A percentile compares a stretch with the other conserved stretches of the same genome.
Evolutionary conservation across 768 basidiomycete species (phyloP).

Genomic region (Boletus sp.): DNA sequence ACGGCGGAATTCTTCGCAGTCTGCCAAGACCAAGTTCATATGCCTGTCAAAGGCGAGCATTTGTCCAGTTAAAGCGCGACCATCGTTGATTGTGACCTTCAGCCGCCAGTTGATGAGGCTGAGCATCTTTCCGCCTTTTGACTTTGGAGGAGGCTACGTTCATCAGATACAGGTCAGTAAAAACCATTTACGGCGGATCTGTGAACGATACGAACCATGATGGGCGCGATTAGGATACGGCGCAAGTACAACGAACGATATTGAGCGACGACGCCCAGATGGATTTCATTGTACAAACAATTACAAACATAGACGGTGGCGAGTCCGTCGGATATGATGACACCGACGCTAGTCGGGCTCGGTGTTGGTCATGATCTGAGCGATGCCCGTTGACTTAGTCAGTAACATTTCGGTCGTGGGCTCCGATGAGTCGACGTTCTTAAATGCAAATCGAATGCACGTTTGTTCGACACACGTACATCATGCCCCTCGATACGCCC

Average conservation of each 20-base stretch:
- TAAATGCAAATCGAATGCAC: not conserved
- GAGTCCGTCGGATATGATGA: not conserved
- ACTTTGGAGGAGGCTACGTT: constrained; percentile 88
- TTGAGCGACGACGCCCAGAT: constrained; percentile 22
- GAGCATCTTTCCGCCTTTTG: constrained; percentile 98
- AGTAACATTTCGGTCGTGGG: not conserved
- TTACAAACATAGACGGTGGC: constrained; percentile 28
- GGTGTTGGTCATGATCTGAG: not conserved
- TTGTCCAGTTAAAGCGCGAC: constrained; percentile 92
- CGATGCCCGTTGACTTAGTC: not conserved
- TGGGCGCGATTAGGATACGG: constrained; percentile 41
- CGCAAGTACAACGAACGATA: constrained; percentile 18
- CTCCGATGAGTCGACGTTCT: not conserved
- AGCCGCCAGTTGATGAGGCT: constrained; percentile 96
- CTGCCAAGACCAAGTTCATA: constrained; percentile 98
- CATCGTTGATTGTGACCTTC: constrained; percentile 96
- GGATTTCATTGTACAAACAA: constrained; percentile 30
- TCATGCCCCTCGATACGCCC: constrained; percentile 33
- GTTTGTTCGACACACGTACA: not conserved
- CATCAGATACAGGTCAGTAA: constrained; percentile 9
- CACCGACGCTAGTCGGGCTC: not conserved
- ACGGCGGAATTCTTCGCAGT: constrained; percentile 96
- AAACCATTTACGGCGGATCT: constrained; percentile 5
- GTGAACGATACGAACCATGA: constrained; percentile 49
- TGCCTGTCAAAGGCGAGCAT: constrained; percentile 99